Base-by-base conservation (phyloP, 2,329 filamentous ascomycete species). In the Chrysoporthe puriensis region DNA sequence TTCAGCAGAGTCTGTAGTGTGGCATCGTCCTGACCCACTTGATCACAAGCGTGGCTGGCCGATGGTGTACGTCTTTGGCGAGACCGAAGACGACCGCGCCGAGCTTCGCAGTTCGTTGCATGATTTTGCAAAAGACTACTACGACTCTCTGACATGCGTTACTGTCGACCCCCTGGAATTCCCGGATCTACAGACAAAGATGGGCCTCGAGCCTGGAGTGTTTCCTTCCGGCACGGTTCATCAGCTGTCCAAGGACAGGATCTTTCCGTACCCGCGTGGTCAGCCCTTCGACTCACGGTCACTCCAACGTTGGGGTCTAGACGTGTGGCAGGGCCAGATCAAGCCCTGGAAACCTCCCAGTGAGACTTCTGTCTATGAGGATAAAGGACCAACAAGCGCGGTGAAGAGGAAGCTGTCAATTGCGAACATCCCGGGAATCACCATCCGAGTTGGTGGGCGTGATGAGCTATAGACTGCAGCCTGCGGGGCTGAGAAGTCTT, bases 21-120 rank as follows among this genome's bases (percentile, higher is more conserved):
- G 26, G 32, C 21, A 34, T 21, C 21, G 6, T 40, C 9, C 36
- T 40, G 36, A 40, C 36, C 8, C 13, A 16, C 16, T 13, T 54
- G 11, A 54, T 9, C 40, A 26, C 9, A 66, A 78, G 74, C 76
- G 76, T 56, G 77, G 74, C 26, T 77, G 74, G 74, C 75, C 79
- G 6, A 79, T 80, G 70, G 73, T 80, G 56, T 80, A 80, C 69
- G 69, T 80, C 60, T 79, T 80, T 66, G 75, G 76, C 8, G 59
- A 69, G 5, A 76, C 75, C 34, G 73, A 75, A 43, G 36, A 64
- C 6, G 73, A 76, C 43, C 75, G 78, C 0, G 70, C 76, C 14
- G 62, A 71, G 21, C 72, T 79, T 13, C 75, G 77, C 9, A 63
- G 68, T 26, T 68, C 70, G 7, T 69, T 80, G 11, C 72, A 70